Base-by-base conservation (phyloP, 1,284 basidiomycete species). In the Ustilago bromivora region DNA sequence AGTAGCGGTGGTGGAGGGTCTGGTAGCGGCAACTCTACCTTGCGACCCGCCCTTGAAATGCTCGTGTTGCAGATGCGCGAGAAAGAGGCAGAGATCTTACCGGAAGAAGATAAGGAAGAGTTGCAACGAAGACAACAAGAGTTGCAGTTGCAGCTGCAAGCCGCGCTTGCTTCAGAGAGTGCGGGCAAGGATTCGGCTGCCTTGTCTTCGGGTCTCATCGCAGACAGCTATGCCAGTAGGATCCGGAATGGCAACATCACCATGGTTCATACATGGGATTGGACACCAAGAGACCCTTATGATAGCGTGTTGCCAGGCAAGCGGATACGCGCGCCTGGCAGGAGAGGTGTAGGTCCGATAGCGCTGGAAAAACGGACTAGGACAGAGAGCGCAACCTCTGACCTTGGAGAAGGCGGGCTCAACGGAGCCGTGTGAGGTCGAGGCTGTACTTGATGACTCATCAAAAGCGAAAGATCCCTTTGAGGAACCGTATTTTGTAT, bases 231-330 rank as follows among this genome's bases (percentile, higher is more conserved):
- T 34, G 71, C 76, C 6, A 74, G 71, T 17, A 41, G 76, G n/a
- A 78, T 78, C 36, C 28, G 76, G 10, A 78, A 78, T 36, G 76
- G 76, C n/a, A 74, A 78, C 40, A 81, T 76, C 31, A 81, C 78
- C n/a, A 66, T 81, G 72, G 80, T 82, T 31, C 75, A 80, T 49
- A 82, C 80, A 15, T 82, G 80, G 80, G 79, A 81, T 49, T 81
- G 79, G 79, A 72, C 71, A 57, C 57, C 63, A 3, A 63, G 77
- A 8, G 80, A 82, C 60, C 72, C 71, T 17, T 75, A 59, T 19
- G 80, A 82, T 54, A 32, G 61, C 3, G 28, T 31, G 15, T 49
- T 82, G 52, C 79, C 79, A 5, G 80, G 65, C 13, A 79, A 79
- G 61, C 57, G 51, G 36, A 61, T 71, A 9, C 40, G 62, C 3